Evolutionary conservation across 257 asterid genomes (phyloP), one percentile per base, ranked within the genome.

Genomic region (Anisodus acutangulus): DNA sequence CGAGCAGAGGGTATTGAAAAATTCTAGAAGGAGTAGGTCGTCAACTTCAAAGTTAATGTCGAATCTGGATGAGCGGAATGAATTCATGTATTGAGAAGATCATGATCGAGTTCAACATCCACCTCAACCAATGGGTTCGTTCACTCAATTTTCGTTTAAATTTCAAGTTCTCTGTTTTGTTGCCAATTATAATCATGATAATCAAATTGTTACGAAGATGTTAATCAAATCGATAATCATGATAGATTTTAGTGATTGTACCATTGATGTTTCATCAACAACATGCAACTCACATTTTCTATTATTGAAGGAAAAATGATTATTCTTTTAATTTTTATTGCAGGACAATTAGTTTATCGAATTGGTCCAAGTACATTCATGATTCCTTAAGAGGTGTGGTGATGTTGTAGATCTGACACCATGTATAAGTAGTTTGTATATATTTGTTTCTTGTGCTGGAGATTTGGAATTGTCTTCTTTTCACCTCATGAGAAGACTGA

Each of bases 61-160:
- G 85, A 88, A 90, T 86, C 86, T 95, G 62, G 95, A 93, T 78
- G 89, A 91, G 85, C 90, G 91, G 86, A 88, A 86, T 86, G 60
- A 98, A 95, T 85, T 94, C 92, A 12, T 91, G 54, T 66, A 89
- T 95, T 37, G 94, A 94, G 80, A 92, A 95, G 85, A 95, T 93
- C 90, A 86, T 94, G 69, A 87, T 90, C 86, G 93, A 94, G 82
- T 87, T 84, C 43, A n/a, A n/a, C n/a, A n/a, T n/a, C n/a, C n/a
- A n/a, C n/a, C n/a, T n/a, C n/a, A 88, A 88, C 84, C 91, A 92
- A 86, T 95, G 98, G 98, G 98, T 95, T 91, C 47, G 15, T 78
- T 17, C 17, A 53, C 26, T 74, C 9, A 19, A 63, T 26, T 63
- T 63, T 63, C 43, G 70, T 11, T 63, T 9, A 63, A 26, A 26